Base-by-base conservation (phyloP, 164 flowering plant species). In the Dillenia turbinata region DNA sequence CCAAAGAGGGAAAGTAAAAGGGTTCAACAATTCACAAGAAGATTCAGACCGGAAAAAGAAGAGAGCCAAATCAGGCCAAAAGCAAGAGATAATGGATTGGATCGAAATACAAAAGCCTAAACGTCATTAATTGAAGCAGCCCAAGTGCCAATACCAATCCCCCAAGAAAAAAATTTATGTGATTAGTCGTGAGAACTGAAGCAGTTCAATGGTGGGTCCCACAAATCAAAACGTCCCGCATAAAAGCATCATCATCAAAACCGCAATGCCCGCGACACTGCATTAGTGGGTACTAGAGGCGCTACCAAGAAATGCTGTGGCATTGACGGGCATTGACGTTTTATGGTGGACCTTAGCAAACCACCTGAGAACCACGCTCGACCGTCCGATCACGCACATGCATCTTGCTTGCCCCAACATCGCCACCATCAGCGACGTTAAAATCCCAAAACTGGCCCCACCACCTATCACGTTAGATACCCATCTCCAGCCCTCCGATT, bases 391-490 rank as follows among this genome's bases (percentile, higher is more conserved):
- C n/a, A 88, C 96, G 59, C 97, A 91, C 81, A 94, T 83, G 80
- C 91, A 94, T 17, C 99, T 78, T 0, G 97, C 99, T 70, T 94
- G 99, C 5, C 99, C 99, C 79, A 94, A 57, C 99, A 94, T 91
- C 43, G 99, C 81, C 75, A 94, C 99, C 78, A 91, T 44, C 60
- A 94, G 64, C 5, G 99, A 94, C 67, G 99, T 88, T 72, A 91
- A 54, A 0, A 94, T 91, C 47, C 99, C 99, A n/a, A 94, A 86
- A 56, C 96, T 88, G 7, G 99, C 99, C 64, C 99, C 99, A 9
- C 51, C 82, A 4, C 97, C 97, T 12, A 94, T 80, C 73, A 91
- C 86, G 59, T 81, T 85, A 15, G 92, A 79, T 68, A 71, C 92
- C 99, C 99, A 94, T 26, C 70, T 69, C 91, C 88, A 94, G 9